phyloP scores from a whole-genome alignment of 2,329 filamentous ascomycete species.

The Diaporthe humulicola region DNA sequence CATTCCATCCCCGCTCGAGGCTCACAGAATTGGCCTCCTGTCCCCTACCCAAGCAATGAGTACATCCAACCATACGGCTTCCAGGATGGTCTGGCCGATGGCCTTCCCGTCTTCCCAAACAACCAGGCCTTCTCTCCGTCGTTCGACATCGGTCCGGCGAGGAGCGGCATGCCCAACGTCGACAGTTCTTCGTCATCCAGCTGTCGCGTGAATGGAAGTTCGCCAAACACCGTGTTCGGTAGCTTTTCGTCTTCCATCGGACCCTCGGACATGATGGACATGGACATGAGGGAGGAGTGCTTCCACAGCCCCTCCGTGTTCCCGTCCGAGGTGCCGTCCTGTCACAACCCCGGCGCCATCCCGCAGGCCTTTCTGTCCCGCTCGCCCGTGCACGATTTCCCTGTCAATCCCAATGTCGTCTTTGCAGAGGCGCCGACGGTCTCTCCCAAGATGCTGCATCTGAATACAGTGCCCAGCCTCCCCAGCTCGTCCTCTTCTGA shows the following conservation, averaged over 20 bases:
- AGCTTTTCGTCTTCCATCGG: conserved; percentile 27
- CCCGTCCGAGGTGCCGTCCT: background rate
- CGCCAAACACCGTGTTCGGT: conserved; percentile 7
- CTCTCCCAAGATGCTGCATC: conserved; percentile 24
- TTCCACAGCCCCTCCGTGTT: conserved; percentile 4
- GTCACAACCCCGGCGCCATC: background rate
- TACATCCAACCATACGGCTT: background rate
- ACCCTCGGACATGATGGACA: background rate
- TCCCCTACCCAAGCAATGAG: background rate
- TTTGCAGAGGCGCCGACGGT: background rate
- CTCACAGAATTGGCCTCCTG: background rate
- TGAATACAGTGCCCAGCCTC: background rate
- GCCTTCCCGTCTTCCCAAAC: background rate
- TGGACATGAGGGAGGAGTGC: conserved; percentile 14
- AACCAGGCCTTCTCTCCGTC: background rate
- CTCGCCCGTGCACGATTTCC: background rate
- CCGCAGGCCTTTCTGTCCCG: background rate
- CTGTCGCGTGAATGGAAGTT: background rate
- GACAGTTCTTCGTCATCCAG: background rate
- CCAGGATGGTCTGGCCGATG: background rate
- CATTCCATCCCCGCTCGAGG: background rate
- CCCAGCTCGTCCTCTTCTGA: conserved; percentile 24
- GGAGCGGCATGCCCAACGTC: background rate
- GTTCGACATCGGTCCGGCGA: background rate
- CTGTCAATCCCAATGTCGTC: background rate